These are phyloP conservation scores for Pleurotus salmoneostramineus DNA, from an alignment of 768 basidiomycete species.

Conservation along the genomic window DNA sequence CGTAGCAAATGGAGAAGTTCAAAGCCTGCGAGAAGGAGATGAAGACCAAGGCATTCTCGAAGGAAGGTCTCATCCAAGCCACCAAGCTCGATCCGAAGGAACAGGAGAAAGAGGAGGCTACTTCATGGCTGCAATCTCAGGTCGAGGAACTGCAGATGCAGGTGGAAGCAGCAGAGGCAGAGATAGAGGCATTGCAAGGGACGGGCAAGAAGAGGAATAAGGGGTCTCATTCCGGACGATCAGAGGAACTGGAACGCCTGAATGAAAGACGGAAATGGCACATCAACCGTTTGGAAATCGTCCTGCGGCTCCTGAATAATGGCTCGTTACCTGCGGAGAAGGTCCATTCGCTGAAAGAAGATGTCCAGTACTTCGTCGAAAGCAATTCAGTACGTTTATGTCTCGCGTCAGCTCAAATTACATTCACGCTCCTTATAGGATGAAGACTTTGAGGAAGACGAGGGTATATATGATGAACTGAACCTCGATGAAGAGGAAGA, in stretches of 20 bases:
- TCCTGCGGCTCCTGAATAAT: slow-evolving; percentile 90
- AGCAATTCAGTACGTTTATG: slow-evolving; percentile 77
- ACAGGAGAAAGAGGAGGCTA: slow-evolving; percentile 91
- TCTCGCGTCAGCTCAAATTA: neutral
- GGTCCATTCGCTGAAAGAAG: slow-evolving; percentile 82
- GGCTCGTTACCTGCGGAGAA: slow-evolving; percentile 82
- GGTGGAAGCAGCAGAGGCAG: slow-evolving; percentile 92
- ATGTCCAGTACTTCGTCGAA: slow-evolving; percentile 95
- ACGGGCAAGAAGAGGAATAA: slow-evolving; percentile 84
- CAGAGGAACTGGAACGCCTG: slow-evolving; percentile 80
- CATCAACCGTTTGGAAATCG: slow-evolving; percentile 86
- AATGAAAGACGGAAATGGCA: slow-evolving; percentile 98
- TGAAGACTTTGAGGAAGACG: slow-evolving; percentile 96
- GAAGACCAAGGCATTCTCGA: slow-evolving; percentile 99
- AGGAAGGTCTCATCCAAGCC: slow-evolving; percentile 94
- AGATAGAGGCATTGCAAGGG: slow-evolving; percentile 83
- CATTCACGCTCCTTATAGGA: slow-evolving; percentile 50
- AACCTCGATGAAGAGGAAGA: slow-evolving; percentile 97
- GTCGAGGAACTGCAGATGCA: slow-evolving; percentile 93
- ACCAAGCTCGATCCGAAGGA: slow-evolving; percentile 95
- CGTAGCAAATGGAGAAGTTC: slow-evolving; percentile 99
- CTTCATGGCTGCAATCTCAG: slow-evolving; percentile 79
- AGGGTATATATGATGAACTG: slow-evolving; percentile 96
- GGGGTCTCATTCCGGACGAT: slow-evolving; percentile 61
- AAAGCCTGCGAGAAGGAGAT: slow-evolving; percentile 99